Evolutionary conservation across 202 grass and related monocot species (phyloP), one percentile per base, ranked within the genome.

Genomic region (Setaria italica): DNA sequence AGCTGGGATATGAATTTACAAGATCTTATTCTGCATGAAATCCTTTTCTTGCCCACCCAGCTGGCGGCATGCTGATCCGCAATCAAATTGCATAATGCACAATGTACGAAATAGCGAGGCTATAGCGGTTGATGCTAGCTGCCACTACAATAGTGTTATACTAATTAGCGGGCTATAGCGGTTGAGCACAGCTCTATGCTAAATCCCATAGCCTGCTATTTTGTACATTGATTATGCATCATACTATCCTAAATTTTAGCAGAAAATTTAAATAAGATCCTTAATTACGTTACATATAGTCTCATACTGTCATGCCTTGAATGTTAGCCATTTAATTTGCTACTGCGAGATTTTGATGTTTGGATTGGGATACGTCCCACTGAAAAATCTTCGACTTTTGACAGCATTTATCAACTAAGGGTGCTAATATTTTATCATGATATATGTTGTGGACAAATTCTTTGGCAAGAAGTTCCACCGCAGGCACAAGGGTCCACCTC

Each of bases 241-340:
- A 25, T 72, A 30, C 43, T 20, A 10, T 57, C 72, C 10, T 71
- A 13, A 42, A 72, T 79, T 79, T 60, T 60, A 50, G 13, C 66
- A 10, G 50, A 67, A 80, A 13, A 25, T 77, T 59, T 59, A 43
- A 43, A 59, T 15, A 60, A 43, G 11, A 21, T 49, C 48, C 57
- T 41, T 54, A 42, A 46, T 33, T 33, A 34, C 14, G 57, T 77
- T 46, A 35, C n/a, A 56, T 67, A 32, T 37, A 32, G n/a, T 71
- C 68, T 29, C 68, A 49, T 78, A 62, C 59, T 32, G 0, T 56
- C 21, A 54, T 72, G 35, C 6, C 3, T 43, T 81, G 5, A 21
- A 69, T 70, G 12, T 80, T 81, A 73, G 16, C 15, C 25, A 53
- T 74, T 74, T 55, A 43, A 32, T 70, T 81, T 71, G 21, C 60